Conservation (phyloP, 2,329 filamentous ascomycete species). For the Aspergillus oerlinghausenensis region DNA sequence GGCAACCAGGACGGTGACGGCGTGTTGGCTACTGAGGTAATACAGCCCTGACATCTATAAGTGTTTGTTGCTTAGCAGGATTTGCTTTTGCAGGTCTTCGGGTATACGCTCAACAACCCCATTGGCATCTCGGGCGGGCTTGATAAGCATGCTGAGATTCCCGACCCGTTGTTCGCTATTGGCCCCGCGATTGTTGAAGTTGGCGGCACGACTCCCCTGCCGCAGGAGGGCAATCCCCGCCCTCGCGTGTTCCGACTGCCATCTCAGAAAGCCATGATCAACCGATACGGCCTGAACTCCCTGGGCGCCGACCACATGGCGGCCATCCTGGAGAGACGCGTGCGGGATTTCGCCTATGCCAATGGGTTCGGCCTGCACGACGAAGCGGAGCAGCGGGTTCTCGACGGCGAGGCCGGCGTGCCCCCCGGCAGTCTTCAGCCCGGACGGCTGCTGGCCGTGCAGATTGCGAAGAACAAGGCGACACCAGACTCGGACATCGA, state of each 20-base stretch:
- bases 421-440: constrained; percentile 74
- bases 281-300: constrained; percentile 93
- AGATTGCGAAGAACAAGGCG: constrained; percentile 94
- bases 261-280: constrained; percentile 81
- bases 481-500: constrained; percentile 81
- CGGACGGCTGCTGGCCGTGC: constrained; percentile 78
- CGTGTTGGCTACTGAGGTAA: constrained; percentile 50
- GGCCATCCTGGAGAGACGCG: constrained; percentile 67
- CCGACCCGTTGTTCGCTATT: constrained; percentile 75
- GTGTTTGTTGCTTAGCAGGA: not conserved
- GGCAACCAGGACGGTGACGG: constrained; percentile 53
- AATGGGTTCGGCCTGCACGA: constrained; percentile 62
- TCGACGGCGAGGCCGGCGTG: constrained; percentile 71
- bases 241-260: constrained; percentile 85
- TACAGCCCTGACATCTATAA: not conserved
- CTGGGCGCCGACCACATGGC: constrained; percentile 85
- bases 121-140: constrained; percentile 93
- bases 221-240: constrained; percentile 81
- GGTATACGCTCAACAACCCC: constrained; percentile 72
- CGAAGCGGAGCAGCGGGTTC: constrained; percentile 63
- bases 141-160: constrained; percentile 89
- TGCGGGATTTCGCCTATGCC: constrained; percentile 69
- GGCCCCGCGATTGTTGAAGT: constrained; percentile 88
- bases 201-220: constrained; percentile 80
- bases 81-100: constrained; percentile 58